Evolutionary conservation across 73 alveolate genomes (phyloP).

Genomic region (Paramecium octaurelia): DNA sequence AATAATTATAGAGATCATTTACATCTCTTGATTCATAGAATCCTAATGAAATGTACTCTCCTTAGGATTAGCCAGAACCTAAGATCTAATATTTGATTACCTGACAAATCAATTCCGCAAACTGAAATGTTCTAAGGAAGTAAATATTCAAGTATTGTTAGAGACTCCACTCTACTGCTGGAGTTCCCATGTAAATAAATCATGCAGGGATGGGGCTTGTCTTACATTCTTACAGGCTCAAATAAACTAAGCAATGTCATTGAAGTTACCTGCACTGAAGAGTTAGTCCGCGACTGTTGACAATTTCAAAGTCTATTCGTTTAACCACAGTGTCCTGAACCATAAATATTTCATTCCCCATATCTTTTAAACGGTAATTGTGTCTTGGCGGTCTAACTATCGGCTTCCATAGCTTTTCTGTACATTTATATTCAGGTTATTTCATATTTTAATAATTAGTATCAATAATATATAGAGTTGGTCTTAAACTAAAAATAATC

Average conservation of each 20-base stretch:
- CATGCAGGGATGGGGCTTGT: constrained; percentile 64
- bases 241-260: neutral
- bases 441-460: constrained; percentile 1
- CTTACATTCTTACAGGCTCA: neutral
- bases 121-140: constrained; percentile 67
- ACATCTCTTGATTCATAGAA: constrained; percentile 80
- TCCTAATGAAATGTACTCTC: constrained; percentile 91
- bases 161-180: constrained; percentile 66
- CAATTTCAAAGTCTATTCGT: neutral
- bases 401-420: constrained; percentile 47
- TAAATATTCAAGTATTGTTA: constrained; percentile 60
- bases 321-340: neutral
- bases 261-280: neutral
- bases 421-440: neutral
- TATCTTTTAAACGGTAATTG: constrained; percentile 16
- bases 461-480: constrained; percentile 2
- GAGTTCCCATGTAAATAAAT: constrained; percentile 84
- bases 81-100: neutral
- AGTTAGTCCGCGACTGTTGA: neutral
- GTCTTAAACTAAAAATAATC: constrained; percentile 11
- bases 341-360: constrained; percentile 20
- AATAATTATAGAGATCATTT: constrained; percentile 66
- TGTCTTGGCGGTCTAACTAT: constrained; percentile 60
- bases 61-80: constrained; percentile 91
- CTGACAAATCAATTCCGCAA: constrained; percentile 81